A percentile compares a stretch with the other conserved stretches of the same genome.
Evolutionary conservation across 768 basidiomycete species (phyloP).

Genomic region (Calocybe gangraenosa): DNA sequence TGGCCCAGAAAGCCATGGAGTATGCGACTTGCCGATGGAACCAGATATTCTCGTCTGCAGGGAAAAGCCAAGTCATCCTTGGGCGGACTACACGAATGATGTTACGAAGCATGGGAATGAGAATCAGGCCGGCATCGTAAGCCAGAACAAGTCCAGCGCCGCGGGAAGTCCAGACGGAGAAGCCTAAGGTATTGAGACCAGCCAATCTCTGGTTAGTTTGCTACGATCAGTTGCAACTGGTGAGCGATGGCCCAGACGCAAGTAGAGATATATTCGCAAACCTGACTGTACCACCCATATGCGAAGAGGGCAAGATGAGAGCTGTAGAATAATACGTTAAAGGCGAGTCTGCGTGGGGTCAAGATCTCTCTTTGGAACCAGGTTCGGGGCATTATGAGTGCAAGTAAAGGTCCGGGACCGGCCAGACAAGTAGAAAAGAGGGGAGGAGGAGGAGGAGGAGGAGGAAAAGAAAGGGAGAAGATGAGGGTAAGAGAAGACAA

Average conservation of each 20-base stretch:
- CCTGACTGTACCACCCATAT: slow-evolving; percentile 90
- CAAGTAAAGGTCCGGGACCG: slow-evolving; percentile 41
- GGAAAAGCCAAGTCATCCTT: slow-evolving; percentile 75
- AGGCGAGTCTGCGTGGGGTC: slow-evolving; percentile 55
- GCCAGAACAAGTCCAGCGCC: slow-evolving; percentile 91
- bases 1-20: slow-evolving; percentile 88
- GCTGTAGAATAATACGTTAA: slow-evolving; percentile 80
- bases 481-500: slow-evolving; percentile 8
- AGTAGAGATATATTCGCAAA: slow-evolving; percentile 20
- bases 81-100: slow-evolving; percentile 82
- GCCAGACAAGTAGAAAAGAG: slow-evolving; percentile 36
- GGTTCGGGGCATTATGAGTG: slow-evolving; percentile 51
- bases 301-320: slow-evolving; percentile 69
- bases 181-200: slow-evolving; percentile 74
- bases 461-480: slow-evolving; percentile 15
- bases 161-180: slow-evolving; percentile 86
- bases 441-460: slow-evolving; percentile 19
- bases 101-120: slow-evolving; percentile 88
- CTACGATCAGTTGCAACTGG: slow-evolving; percentile 32
- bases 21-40: slow-evolving; percentile 95
- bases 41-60: slow-evolving; percentile 95
- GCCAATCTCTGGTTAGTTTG: slow-evolving; percentile 57
- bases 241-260: not conserved
- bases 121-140: slow-evolving; percentile 79
- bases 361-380: slow-evolving; percentile 77